Conservation (phyloP, 2,329 filamentous ascomycete species). For the Mollisia scopiformis region DNA sequence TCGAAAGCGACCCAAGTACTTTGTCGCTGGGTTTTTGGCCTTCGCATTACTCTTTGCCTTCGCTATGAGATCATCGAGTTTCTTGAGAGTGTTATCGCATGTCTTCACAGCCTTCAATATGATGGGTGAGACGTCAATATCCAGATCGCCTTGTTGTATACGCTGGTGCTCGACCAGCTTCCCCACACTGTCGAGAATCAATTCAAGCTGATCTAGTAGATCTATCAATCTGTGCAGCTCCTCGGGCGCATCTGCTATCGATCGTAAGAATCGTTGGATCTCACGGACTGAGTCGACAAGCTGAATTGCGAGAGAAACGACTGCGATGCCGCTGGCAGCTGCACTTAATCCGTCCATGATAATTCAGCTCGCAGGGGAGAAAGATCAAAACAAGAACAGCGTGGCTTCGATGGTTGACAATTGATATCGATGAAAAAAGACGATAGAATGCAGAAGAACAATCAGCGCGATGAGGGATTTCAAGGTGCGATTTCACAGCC, state of each 20-base stretch:
- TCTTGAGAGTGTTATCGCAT: conserved; percentile 4
- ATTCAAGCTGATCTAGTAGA: conserved; percentile 13
- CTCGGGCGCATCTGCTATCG: conserved; percentile 9
- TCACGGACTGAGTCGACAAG: conserved; percentile 10
- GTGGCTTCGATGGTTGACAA: no score
- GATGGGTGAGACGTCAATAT: not conserved
- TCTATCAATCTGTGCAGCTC: conserved; percentile 14
- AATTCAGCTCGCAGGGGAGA: not conserved
- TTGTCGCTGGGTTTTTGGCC: not conserved
- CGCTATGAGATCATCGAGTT: not conserved
- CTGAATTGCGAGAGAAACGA: conserved; percentile 15
- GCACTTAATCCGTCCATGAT: conserved; percentile 15
- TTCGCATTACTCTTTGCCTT: not conserved
- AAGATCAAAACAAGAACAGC: no score
- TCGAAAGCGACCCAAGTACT: not conserved
- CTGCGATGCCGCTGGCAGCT: conserved; percentile 11
- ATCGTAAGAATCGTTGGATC: conserved; percentile 5
- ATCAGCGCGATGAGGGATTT: no score
- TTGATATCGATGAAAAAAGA: no score
- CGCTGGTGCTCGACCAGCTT: conserved; percentile 3
- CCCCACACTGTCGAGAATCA: conserved; percentile 10
- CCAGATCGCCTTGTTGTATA: not conserved
- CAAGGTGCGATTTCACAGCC: no score
- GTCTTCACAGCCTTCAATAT: not conserved
- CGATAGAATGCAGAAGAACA: no score